These are phyloP conservation scores for Tardiomyces depauwii DNA, from an alignment of 1,139 yeast genomes.

Conservation along the genomic window DNA sequence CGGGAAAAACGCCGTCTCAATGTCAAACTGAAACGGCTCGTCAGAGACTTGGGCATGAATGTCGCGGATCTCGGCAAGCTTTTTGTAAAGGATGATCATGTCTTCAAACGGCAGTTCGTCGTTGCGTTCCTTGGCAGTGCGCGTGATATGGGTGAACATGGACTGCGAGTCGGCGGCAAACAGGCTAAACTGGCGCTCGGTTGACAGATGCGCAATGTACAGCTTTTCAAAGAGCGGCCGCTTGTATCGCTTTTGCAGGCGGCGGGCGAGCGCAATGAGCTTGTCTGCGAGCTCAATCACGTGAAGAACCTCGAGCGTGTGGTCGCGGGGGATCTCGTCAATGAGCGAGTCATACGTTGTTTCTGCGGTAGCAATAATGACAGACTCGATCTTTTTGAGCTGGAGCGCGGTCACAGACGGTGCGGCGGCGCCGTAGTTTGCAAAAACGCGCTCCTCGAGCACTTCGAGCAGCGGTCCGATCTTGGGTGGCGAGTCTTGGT, in stretches of 20 bases:
- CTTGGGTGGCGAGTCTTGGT: slow-evolving; percentile 39
- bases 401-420: slow-evolving; percentile 37
- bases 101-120: slow-evolving; percentile 42
- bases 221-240: slow-evolving; percentile 50
- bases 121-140: slow-evolving; percentile 27
- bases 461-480: slow-evolving; percentile 45
- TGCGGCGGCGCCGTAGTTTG: slow-evolving; percentile 36
- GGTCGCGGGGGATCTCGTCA: slow-evolving; percentile 53
- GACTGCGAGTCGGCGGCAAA: slow-evolving; percentile 55
- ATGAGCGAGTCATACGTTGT: slow-evolving; percentile 47
- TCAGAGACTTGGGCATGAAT: slow-evolving; percentile 39
- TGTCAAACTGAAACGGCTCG: slow-evolving; percentile 38
- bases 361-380: slow-evolving; percentile 44
- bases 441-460: slow-evolving; percentile 41
- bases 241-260: slow-evolving; percentile 50
- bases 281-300: slow-evolving; percentile 48
- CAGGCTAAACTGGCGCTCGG: slow-evolving; percentile 45
- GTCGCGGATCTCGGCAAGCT: slow-evolving; percentile 44
- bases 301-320: slow-evolving; percentile 44
- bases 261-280: slow-evolving; percentile 40
- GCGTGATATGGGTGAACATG: slow-evolving; percentile 45
- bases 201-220: slow-evolving; percentile 44
- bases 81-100: slow-evolving; percentile 48
- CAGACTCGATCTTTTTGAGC: slow-evolving; percentile 37
- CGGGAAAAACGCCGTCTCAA: slow-evolving; percentile 51